Evolutionary conservation across 2,329 filamentous ascomycete species (phyloP), one percentile per base, ranked within the genome.

Genomic region (Fragosphaeria purpurea): DNA sequence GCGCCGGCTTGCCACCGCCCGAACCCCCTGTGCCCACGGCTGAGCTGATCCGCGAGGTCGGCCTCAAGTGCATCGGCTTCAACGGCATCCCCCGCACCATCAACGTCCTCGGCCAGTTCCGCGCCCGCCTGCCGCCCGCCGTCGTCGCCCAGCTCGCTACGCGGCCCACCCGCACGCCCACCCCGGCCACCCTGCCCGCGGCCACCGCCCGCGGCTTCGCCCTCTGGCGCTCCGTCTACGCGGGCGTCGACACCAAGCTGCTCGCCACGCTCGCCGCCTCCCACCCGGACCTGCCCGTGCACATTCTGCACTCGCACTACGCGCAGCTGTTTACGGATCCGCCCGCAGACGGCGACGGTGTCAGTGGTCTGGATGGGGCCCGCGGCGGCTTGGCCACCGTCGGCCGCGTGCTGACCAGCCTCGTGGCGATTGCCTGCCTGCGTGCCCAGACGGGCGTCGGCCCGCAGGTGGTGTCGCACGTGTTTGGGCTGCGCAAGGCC

Each of bases 11-110:
- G 22, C 35, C 35, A 44, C 54, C 55, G 51, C 48, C 50, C 43
- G 51, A 53, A 55, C 48, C 11, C 50, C 55, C 60, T 48, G 68
- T 76, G 3, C 68, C 73, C 32, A 72, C 77, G 37, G 85, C 84
- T 55, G 84, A 87, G 63, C 72, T 86, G 52, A 86, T 88, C 71
- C 80, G 85, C 59, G 85, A 88, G 58, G 76, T 87, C 53, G 85
- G 83, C 2, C 56, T 58, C 53, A 58, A 58, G 56, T 56, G 55
- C 51, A 58, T 88, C 64, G 82, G 80, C 52, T 86, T 88, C 74
- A 88, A 88, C 68, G 85, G 85, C 56, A 87, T 93, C 58, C 87
- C 88, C 2, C 83, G 88, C 57, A 85, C 83, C 32, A 93, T 93
- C 70, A 93, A 93, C 73, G 83, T 79, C 59, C 80, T 94, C 2